These are phyloP conservation scores for Lenzites betulinus DNA, from an alignment of 768 basidiomycete species.

Conservation along the genomic window DNA sequence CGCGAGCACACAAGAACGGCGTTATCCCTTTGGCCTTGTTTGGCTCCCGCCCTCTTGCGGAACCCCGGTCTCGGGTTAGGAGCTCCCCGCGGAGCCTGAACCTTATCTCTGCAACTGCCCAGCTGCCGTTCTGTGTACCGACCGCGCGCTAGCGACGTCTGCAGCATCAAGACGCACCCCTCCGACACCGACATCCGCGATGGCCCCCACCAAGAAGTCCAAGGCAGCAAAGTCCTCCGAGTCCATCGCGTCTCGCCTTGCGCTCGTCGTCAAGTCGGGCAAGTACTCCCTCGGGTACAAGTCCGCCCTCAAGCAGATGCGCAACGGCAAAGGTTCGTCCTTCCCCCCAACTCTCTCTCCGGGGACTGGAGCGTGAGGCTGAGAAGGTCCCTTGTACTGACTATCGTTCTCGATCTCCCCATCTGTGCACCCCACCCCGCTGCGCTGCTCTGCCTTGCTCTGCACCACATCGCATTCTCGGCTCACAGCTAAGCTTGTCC, in stretches of 20 bases:
- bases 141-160: constrained; percentile 14
- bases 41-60: not conserved
- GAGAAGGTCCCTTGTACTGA: constrained; percentile 98
- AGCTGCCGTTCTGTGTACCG: constrained; percentile 19
- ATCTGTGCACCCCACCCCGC: too few species aligned
- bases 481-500: constrained; percentile 89
- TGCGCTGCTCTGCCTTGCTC: constrained; percentile 25
- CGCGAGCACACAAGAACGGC: constrained; percentile 18
- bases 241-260: constrained; percentile 89
- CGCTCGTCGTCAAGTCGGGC: constrained; percentile 98
- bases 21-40: constrained; percentile 24
- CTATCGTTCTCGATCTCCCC: constrained; percentile 23
- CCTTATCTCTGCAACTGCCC: constrained; percentile 33
- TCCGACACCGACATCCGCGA: constrained; percentile 40
- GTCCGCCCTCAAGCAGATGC: constrained; percentile 97
- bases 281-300: constrained; percentile 98
- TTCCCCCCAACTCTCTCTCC: constrained; percentile 49
- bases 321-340: constrained; percentile 91
- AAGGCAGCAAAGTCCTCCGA: constrained; percentile 93
- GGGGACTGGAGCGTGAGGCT: constrained; percentile 98
- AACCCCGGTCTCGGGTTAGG: constrained; percentile 26
- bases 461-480: not conserved
- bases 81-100: constrained; percentile 14
- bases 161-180: constrained; percentile 27
- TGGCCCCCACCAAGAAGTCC: constrained; percentile 96